Base-by-base conservation (phyloP, 805 yeast genomes). In the Komagataella pastoris region DNA sequence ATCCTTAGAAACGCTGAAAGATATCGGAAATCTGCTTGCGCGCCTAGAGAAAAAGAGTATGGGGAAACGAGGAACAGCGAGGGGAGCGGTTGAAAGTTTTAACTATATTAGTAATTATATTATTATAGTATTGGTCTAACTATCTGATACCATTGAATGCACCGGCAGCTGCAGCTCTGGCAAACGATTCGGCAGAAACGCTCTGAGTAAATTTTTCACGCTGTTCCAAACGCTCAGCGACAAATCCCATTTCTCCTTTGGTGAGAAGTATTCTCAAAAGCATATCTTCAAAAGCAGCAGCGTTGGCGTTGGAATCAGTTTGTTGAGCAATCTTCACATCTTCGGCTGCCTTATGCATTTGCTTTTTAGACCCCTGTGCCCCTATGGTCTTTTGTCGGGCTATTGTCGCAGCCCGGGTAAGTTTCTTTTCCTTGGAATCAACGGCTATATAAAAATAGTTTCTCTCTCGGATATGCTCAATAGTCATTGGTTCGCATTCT, bases 201-300 rank as follows among this genome's bases (percentile, higher is more conserved):
- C 61, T 60, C 46, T 64, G 67, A 18, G 62, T 56, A 3, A 65
- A 50, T 23, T 75, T 66, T 52, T 81, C 87, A 50, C 91, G 70
- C 59, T 80, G 83, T 21, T 76, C 78, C 44, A 87, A 61, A 49
- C 88, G 70, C 54, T 71, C 69, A 7, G 76, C 71, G 3, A 87
- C 88, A 61, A 72, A 83, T 1, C 72, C 72, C 46, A 70, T 67
- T 50, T 83, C 83, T 19, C 44, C 60, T 44, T 59, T 62, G 14
- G 89, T 72, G 23, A 89, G 66, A 51, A 91, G 62, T 14, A 88
- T 72, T 49, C 97, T 73, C 54, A 91, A 65, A 6, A 90, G 72
- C 10, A 88, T 74, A 57, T 88, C 88, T 57, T 86, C 90, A 5
- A 77, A 74, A 3, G 63, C 65, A 14, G 66, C 62, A 21, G 64